phyloP scores from a whole-genome alignment of 148 eudicot species.

The Vaccinium myrtillus region DNA sequence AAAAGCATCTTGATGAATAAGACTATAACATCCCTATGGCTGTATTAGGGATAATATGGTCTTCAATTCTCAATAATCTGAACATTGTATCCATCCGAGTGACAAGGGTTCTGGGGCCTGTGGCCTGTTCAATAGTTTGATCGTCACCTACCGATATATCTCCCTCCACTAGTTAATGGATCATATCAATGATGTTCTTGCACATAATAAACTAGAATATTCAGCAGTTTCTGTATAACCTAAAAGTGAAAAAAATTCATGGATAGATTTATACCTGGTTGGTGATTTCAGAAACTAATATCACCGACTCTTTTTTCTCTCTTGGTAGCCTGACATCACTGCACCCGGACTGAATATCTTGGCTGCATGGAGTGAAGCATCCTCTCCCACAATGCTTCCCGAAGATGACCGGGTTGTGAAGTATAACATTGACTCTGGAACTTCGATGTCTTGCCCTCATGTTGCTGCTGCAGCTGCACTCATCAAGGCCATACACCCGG shows the following conservation, averaged over 20 bases:
- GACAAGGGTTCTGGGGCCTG: too few species aligned
- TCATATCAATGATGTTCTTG: not conserved
- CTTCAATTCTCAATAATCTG: too few species aligned
- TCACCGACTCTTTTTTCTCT: not conserved
- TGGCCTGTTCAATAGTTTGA: too few species aligned
- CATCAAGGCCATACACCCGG: conserved; percentile 19
- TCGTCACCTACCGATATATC: not conserved
- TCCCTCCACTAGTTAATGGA: not conserved
- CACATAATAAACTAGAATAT: not conserved
- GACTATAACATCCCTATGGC: too few species aligned
- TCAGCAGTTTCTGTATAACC: not conserved
- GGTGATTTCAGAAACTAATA: not conserved
- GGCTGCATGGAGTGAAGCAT: conserved; percentile 29
- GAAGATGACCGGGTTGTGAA: conserved; percentile 19
- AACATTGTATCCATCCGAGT: too few species aligned
- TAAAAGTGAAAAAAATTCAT: not conserved
- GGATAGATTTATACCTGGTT: not conserved
- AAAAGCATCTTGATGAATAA: too few species aligned
- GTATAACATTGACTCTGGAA: conserved; percentile 23
- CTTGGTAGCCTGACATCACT: conserved; percentile 33
- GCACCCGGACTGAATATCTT: conserved; percentile 30
- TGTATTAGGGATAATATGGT: too few species aligned
- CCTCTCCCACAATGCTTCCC: conserved; percentile 9
- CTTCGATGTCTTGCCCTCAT: conserved; percentile 37
- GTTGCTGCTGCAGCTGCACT: conserved; percentile 31